Percentiles rank a stretch among this genome's conserved stretches.
These are phyloP conservation scores for Lachnellula suecica DNA, from an alignment of 2,329 filamentous ascomycete genomes.

Conservation along the genomic window DNA sequence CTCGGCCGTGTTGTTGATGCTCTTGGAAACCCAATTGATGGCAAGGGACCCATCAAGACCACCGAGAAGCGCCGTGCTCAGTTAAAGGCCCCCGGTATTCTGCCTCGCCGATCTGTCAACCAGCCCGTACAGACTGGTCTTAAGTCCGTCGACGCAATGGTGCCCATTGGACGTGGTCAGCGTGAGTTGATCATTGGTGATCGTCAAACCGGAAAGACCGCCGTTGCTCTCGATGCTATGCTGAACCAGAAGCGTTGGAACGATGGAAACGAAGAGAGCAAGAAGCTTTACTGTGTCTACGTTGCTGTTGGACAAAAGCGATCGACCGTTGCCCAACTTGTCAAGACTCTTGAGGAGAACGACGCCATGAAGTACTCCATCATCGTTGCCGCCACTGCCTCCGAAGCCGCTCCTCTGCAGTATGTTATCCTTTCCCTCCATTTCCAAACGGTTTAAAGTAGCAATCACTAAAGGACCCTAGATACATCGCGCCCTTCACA, in stretches of 20 bases:
- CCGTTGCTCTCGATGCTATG: constrained; percentile 95
- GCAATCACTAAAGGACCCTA: constrained; percentile 61
- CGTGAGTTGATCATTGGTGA: constrained; percentile 99
- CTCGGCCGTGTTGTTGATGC: constrained; percentile 98
- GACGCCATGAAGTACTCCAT: constrained; percentile 98
- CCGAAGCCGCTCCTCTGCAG: too few species aligned
- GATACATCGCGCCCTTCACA: constrained; percentile 93
- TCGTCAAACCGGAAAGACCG: constrained; percentile 99
- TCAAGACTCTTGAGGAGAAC: constrained; percentile 99
- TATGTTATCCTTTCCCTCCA: too few species aligned
- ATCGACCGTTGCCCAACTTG: constrained; percentile 97
- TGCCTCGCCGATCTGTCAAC: constrained; percentile 95
- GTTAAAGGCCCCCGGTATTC: constrained; percentile 98
- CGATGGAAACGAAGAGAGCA: constrained; percentile 77
- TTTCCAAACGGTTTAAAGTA: too few species aligned
- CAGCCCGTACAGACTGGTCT: constrained; percentile 99
- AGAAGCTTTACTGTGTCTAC: constrained; percentile 99
- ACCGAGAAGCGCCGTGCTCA: constrained; percentile 92
- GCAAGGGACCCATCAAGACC: constrained; percentile 95
- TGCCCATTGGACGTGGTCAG: constrained; percentile 99
- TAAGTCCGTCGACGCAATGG: constrained; percentile 99
- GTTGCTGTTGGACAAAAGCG: constrained; percentile 99
- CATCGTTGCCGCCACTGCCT: constrained; percentile 92
- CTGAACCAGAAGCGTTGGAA: constrained; percentile 99
- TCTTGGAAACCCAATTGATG: constrained; percentile 98